Evolutionary conservation across 2,329 filamentous ascomycete genomes (phyloP).

Genomic region (Ilyonectria destructans): DNA sequence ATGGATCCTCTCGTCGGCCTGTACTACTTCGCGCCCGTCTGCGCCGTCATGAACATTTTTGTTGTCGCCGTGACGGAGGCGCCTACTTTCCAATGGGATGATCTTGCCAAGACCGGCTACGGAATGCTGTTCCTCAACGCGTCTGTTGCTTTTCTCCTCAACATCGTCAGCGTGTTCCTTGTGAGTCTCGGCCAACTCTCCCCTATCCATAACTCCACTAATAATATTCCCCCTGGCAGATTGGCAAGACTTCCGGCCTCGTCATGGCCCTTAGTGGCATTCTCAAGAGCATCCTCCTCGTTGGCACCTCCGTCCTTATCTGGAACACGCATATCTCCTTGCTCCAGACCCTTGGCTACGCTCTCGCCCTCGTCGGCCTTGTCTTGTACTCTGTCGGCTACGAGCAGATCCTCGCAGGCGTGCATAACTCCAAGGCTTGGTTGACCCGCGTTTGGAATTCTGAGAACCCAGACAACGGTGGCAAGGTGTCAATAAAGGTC

Average conservation of each 20-base stretch:
- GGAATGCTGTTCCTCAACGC: constrained; percentile 81
- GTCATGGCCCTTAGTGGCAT: constrained; percentile 90
- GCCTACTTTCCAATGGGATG: constrained; percentile 75
- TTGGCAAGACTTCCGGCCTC: constrained; percentile 89
- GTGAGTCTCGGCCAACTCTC: constrained; percentile 66
- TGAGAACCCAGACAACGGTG: constrained; percentile 38
- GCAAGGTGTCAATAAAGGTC: constrained; percentile 40
- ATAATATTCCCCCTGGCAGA: constrained; percentile 64
- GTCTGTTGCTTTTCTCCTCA: constrained; percentile 84
- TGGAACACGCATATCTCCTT: constrained; percentile 81
- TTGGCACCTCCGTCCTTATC: constrained; percentile 82
- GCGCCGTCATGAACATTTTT: constrained; percentile 84
- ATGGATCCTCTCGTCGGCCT: constrained; percentile 92
- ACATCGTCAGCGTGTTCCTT: constrained; percentile 88
- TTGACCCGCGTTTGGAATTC: constrained; percentile 42
- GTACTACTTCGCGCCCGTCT: constrained; percentile 92
- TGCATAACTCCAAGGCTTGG: constrained; percentile 46
- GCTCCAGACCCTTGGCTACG: constrained; percentile 85
- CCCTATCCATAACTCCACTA: constrained; percentile 28
- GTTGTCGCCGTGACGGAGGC: constrained; percentile 81
- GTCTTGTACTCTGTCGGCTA: constrained; percentile 65
- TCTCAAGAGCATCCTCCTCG: constrained; percentile 89
- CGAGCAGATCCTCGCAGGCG: constrained; percentile 52
- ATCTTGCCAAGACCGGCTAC: constrained; percentile 77
- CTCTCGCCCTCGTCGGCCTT: constrained; percentile 73